Evolutionary conservation across 2,329 filamentous ascomycete genomes (phyloP), one percentile per base, ranked within the genome.

Genomic region (Arachnomyces sp.): DNA sequence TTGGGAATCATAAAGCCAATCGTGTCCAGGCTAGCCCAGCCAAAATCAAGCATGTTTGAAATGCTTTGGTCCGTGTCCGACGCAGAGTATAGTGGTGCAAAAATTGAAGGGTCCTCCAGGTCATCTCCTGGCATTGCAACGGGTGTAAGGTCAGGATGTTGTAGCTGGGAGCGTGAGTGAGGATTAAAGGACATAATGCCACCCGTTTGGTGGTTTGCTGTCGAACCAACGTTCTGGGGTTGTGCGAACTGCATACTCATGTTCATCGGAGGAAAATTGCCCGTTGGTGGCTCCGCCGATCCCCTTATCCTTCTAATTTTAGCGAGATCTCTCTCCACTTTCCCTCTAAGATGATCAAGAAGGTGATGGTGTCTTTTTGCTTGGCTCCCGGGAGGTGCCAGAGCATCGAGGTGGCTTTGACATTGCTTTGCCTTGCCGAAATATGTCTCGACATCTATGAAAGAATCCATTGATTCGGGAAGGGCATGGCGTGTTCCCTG

Each of bases 1-100:
- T 25, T 25, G 9, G 21, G 21, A 9, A 25, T 25, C 21, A 25
- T 25, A 25, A 25, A 25, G 7, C 49, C 49, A 16, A 49, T 43
- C 12, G 47, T 49, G 42, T 51, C 49, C 11, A 51, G 42, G 25
- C 31, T 47, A 40, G 47, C 49, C 49, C 48, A 51, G 2, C 46
- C 48, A 45, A 44, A 47, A 13, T 44, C 44, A 31, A 49, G 43
- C 13, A 47, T 33, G 29, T 47, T 45, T 14, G 49, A 44, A n/a
- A 49, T 46, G 30, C 42, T 43, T 17, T 40, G 44, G 40, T 51
- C 49, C 4, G 44, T 25, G 9, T 25, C 21, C 5, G 21, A 25
- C 5, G 21, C 21, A 5, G 21, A 25, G 9, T 25, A 25, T 25
- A 25, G 9, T 25, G 21, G 21, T 9, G 44, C 7, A 44, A 43